phyloP scores from a whole-genome alignment of 169 alveolate genomes.

The Plasmodium berghei region DNA sequence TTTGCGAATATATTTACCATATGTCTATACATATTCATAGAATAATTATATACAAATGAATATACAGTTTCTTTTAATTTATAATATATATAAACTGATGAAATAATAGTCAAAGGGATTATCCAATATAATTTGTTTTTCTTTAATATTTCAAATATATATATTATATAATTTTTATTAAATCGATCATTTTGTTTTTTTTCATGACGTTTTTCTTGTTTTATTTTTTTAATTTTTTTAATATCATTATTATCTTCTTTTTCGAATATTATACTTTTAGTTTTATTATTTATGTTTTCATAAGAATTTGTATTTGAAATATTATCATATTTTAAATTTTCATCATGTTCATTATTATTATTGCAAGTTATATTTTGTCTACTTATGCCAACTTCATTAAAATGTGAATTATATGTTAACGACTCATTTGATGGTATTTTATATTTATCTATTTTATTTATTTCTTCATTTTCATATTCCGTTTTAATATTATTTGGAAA shows the following conservation, averaged over 20 bases:
- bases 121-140: conserved; percentile 55
- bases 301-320: too few relatives aligned
- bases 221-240: not conserved
- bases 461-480: too few relatives aligned
- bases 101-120: conserved; percentile 35
- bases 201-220: not conserved
- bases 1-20: not conserved
- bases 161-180: conserved; percentile 8
- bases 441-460: too few relatives aligned
- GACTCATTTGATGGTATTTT: too few relatives aligned
- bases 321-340: not conserved
- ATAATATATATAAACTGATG: conserved; percentile 36
- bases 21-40: conserved; percentile 10
- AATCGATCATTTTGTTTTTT: not conserved
- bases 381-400: too few relatives aligned
- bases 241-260: not conserved
- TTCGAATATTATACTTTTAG: not conserved
- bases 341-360: not conserved
- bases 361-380: not conserved
- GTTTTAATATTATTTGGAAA: too few relatives aligned
- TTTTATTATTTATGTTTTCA: not conserved
- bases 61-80: conserved; percentile 20
- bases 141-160: conserved; percentile 4
- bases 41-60: conserved; percentile 2
- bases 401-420: too few relatives aligned